Evolutionary conservation across 2,329 filamentous ascomycete genomes (phyloP).

Genomic region (Pyrenophora seminiperda): DNA sequence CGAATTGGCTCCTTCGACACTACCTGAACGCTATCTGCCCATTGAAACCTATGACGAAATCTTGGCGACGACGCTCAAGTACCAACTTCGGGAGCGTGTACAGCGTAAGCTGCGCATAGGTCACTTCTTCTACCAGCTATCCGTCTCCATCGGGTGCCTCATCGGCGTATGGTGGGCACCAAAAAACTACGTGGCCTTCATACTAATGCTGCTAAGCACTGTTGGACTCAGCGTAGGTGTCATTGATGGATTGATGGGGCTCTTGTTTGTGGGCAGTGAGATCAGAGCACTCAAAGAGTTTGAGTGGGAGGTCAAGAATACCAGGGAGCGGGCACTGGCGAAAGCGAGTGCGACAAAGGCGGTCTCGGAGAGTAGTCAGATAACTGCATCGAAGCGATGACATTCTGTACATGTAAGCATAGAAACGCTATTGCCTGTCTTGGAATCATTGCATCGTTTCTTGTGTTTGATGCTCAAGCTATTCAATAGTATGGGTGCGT

Average conservation of each 20-base stretch:
- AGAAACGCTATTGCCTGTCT: no score
- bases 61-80: constrained; percentile 69
- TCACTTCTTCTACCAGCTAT: constrained; percentile 73
- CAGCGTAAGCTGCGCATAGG: constrained; percentile 73
- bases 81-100: constrained; percentile 70
- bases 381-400: constrained; percentile 3
- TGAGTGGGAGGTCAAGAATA: constrained; percentile 77
- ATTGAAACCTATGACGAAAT: constrained; percentile 71
- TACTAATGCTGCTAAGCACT: constrained; percentile 79
- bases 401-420: not conserved
- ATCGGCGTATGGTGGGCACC: constrained; percentile 87
- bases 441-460: no score
- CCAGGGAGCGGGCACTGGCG: constrained; percentile 34
- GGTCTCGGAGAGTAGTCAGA: not conserved
- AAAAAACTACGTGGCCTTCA: constrained; percentile 75
- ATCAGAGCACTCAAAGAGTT: constrained; percentile 85
- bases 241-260: constrained; percentile 82
- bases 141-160: constrained; percentile 73
- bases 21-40: constrained; percentile 47
- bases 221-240: constrained; percentile 76
- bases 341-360: constrained; percentile 8
- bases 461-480: no score
- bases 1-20: constrained; percentile 17
- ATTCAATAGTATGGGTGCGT: no score
- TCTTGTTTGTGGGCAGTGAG: constrained; percentile 86